Evolutionary conservation across 176 grass and related monocot genomes (phyloP), one percentile per base, ranked within the genome.

Genomic region (Microstegium vimineum): DNA sequence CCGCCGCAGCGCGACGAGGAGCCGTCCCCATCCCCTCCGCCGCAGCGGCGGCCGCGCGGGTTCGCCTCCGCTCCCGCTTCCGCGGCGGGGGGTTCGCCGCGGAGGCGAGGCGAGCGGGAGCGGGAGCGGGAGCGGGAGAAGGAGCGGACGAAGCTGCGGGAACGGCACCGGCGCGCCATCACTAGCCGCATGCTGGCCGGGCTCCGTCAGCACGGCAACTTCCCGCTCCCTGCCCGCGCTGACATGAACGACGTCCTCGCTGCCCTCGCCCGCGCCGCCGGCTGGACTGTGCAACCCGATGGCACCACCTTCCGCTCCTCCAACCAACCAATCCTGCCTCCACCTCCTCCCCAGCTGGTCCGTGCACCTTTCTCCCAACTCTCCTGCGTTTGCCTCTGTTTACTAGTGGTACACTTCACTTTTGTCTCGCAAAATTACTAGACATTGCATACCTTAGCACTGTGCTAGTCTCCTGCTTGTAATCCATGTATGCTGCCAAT

Each of bases 221-320:
- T 98, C 72, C 90, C 82, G 27, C 93, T 98, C 66, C 95, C 92
- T 25, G 92, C 90, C 2, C 90, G 95, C 79, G 92, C 92, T 26
- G 95, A 98, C 84, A 98, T 98, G 90, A 98, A 98, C 91, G 95
- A 98, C 85, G 92, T 98, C 78, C 92, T 98, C 57, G 95, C 95
- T 38, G 92, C 92, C 60, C 92, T 98, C 46, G 95, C 95, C 40
- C 95, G 90, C 37, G 86, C 93, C 78, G 95, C 92, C 25, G 95
- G 95, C 0, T 98, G 95, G 95, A 83, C 87, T 10, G 92, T 98
- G 49, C 86, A 98, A 5, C 51, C 92, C 22, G 88, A 98, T 38
- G 95, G 95, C 26, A 98, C 92, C 78, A 94, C 95, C 23, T 94
- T 93, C 54, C 90, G 92, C 56, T 74, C 88, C 26, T 81, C 76